Evolutionary conservation across 2,329 filamentous ascomycete species (phyloP).

Genomic region (Talaromyces rugulosus): DNA sequence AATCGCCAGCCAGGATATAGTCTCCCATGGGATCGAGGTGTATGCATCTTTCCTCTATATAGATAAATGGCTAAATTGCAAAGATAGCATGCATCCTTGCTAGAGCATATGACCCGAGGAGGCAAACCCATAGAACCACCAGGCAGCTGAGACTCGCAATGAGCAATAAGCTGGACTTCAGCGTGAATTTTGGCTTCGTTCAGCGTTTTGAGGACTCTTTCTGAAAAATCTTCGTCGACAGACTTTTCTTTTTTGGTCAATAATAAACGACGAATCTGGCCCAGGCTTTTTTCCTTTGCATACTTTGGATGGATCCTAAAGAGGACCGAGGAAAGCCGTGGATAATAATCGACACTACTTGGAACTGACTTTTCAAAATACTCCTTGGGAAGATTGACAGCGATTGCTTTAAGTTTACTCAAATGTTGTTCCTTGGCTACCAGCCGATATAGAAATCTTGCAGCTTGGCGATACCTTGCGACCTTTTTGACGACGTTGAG

Average conservation of each 20-base stretch:
- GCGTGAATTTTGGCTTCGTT: slow-evolving; percentile 15
- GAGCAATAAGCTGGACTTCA: slow-evolving; percentile 20
- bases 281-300: not conserved
- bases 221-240: not conserved
- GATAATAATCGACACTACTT: not conserved
- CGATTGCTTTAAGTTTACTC: slow-evolving; percentile 23
- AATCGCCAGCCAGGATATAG: slow-evolving; percentile 12
- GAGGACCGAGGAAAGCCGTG: not conserved
- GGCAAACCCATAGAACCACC: not conserved
- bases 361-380: slow-evolving; percentile 19
- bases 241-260: not conserved
- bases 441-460: slow-evolving; percentile 27
- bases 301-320: slow-evolving; percentile 3
- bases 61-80: slow-evolving; percentile 17
- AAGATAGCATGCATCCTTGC: slow-evolving; percentile 24
- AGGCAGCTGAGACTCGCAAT: slow-evolving; percentile 16
- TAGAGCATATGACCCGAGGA: slow-evolving; percentile 19
- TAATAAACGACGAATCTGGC: not conserved
- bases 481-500: slow-evolving; percentile 34
- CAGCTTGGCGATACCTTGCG: slow-evolving; percentile 33
- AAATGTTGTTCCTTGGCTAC: slow-evolving; percentile 29
- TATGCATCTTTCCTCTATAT: slow-evolving; percentile 16
- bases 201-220: slow-evolving; percentile 4
- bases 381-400: slow-evolving; percentile 25
- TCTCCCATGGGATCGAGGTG: slow-evolving; percentile 17